Percentiles rank a stretch among this genome's conserved stretches.
Conservation (phyloP, 2,329 filamentous ascomycete species). For the Daldinia sp. region DNA sequence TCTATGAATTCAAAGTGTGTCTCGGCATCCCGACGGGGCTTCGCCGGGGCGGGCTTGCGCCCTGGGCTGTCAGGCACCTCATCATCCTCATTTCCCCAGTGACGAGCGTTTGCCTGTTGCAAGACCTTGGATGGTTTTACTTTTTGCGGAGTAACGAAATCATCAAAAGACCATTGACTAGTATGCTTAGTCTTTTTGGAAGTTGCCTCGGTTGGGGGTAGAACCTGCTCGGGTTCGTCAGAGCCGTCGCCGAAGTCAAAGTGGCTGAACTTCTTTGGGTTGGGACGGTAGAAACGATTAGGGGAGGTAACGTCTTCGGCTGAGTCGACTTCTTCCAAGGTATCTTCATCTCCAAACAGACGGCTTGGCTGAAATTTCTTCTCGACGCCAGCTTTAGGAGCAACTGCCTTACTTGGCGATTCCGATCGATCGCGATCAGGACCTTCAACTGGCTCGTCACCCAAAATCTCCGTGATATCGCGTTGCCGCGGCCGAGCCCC, state of each 20-base stretch:
- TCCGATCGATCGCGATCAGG: conserved; percentile 55
- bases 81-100: conserved; percentile 79
- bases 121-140: conserved; percentile 64
- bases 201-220: conserved; percentile 52
- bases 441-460: conserved; percentile 56
- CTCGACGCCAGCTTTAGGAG: conserved; percentile 61
- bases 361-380: conserved; percentile 71
- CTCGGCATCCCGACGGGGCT: conserved; percentile 80
- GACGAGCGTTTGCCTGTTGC: conserved; percentile 74
- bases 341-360: conserved; percentile 69
- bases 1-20: conserved; percentile 86
- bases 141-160: conserved; percentile 87
- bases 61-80: conserved; percentile 65
- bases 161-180: conserved; percentile 86
- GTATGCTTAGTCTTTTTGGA: conserved; percentile 69
- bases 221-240: conserved; percentile 56
- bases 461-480: conserved; percentile 76
- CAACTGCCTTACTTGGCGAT: conserved; percentile 44
- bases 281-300: conserved; percentile 65
- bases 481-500: conserved; percentile 70
- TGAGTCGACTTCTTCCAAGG: conserved; percentile 52
- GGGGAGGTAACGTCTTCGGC: conserved; percentile 52
- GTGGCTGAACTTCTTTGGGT: conserved; percentile 84
- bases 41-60: conserved; percentile 65
- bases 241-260: conserved; percentile 80